phyloP scores from a whole-genome alignment of 139 green algal genomes.

The Yamagishiella unicocca region DNA sequence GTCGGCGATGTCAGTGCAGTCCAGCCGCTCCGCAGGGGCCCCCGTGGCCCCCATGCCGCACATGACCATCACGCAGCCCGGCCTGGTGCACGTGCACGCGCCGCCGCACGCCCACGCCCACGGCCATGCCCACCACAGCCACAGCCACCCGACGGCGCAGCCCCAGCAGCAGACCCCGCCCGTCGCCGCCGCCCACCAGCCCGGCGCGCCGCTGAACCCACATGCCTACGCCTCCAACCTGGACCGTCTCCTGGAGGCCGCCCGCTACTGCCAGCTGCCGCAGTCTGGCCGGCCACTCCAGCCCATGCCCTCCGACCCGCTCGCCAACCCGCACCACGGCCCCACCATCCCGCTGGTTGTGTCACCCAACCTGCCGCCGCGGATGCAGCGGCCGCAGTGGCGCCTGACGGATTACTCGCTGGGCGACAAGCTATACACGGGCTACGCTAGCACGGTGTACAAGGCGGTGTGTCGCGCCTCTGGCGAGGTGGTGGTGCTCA shows the following conservation, averaged over 20 bases:
- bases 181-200: conserved; percentile 21
- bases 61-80: conserved; percentile 4
- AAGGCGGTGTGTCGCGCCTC: conserved; percentile 65
- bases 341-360: conserved; percentile 59
- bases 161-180: neutral
- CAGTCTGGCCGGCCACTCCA: conserved; percentile 41
- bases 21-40: conserved; percentile 21
- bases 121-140: neutral
- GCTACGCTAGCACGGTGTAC: conserved; percentile 67
- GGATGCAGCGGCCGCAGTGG: conserved; percentile 66
- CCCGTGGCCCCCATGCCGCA: conserved; percentile 39
- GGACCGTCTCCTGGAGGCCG: conserved; percentile 48
- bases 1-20: conserved; percentile 29
- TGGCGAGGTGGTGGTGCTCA: conserved; percentile 67
- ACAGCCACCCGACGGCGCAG: neutral
- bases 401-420: conserved; percentile 67
- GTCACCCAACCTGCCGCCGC: conserved; percentile 61
- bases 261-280: conserved; percentile 53
- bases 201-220: conserved; percentile 14
- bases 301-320: conserved; percentile 45
- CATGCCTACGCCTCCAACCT: conserved; percentile 54
- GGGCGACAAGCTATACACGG: conserved; percentile 73
- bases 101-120: conserved; percentile 5
- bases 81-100: neutral
- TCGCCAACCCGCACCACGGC: conserved; percentile 48